A percentile compares a stretch with the other conserved stretches of the same genome.
Evolutionary conservation across 192 early-diverging fungal genomes (phyloP).

Genomic region (Backusella morwellensis): DNA sequence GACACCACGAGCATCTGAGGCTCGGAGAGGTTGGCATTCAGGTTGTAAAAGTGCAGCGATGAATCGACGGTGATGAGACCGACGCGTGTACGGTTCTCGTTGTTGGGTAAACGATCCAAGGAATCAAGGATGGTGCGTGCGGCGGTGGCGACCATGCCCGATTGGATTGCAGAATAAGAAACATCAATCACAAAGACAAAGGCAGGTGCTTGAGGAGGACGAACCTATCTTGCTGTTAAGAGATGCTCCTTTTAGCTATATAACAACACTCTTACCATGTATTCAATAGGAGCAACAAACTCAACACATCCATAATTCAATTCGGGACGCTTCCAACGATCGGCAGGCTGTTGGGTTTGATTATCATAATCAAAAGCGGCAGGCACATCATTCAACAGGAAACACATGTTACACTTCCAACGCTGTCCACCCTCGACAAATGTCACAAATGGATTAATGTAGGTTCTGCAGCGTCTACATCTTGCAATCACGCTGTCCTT

Average conservation of each 20-base stretch:
- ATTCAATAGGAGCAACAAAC: conserved; percentile 94
- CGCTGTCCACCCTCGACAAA: conserved; percentile 95
- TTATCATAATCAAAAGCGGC: conserved; percentile 75
- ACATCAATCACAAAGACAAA: conserved; percentile 95
- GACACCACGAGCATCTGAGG: conserved; percentile 94
- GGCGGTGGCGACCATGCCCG: conserved; percentile 78
- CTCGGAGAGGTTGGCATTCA: conserved; percentile 68
- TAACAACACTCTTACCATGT: conserved; percentile 67
- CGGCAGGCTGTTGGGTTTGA: conserved; percentile 71
- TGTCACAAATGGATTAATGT: conserved; percentile 95
- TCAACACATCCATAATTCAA: conserved; percentile 89
- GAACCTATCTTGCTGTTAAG: conserved; percentile 35
- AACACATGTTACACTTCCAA: conserved; percentile 98
- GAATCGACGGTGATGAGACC: conserved; percentile 90
- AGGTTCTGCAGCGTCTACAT: conserved; percentile 92
- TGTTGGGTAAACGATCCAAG: conserved; percentile 84
- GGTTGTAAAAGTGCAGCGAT: conserved; percentile 89
- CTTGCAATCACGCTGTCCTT: conserved; percentile 89
- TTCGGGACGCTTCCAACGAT: conserved; percentile 88
- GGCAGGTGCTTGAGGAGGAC: conserved; percentile 95
- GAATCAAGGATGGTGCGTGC: conserved; percentile 78
- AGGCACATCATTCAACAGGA: conserved; percentile 86
- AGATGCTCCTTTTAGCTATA: neutral
- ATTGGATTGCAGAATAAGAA: conserved; percentile 84
- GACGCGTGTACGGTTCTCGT: conserved; percentile 85